phyloP scores from a whole-genome alignment of 1,284 basidiomycete species.

The Ustanciosporium gigantosporum region DNA sequence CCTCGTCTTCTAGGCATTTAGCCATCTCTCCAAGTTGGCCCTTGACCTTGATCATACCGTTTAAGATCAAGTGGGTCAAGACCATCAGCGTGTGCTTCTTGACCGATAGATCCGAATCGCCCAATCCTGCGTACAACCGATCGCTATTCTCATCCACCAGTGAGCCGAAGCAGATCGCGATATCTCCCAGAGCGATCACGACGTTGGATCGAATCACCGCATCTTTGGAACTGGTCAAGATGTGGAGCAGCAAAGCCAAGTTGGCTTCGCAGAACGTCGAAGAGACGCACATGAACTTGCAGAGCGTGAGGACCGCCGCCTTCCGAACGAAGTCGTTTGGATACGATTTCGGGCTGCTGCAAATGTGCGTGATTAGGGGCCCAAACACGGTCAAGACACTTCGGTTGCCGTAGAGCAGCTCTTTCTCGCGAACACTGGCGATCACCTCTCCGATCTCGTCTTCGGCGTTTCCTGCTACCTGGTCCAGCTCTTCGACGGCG shows the following conservation, averaged over 20 bases:
- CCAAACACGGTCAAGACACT: conserved; percentile 85
- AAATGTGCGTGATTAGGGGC: conserved; percentile 85
- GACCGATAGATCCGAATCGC: conserved; percentile 81
- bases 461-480: conserved; percentile 95
- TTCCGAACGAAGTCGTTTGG: conserved; percentile 84
- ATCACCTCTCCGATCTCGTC: conserved; percentile 96
- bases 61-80: conserved; percentile 91
- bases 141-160: conserved; percentile 97
- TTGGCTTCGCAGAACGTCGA: conserved; percentile 90
- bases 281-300: conserved; percentile 95
- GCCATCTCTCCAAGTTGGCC: conserved; percentile 99
- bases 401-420: conserved; percentile 81
- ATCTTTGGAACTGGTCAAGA: conserved; percentile 86
- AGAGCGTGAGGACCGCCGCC: conserved; percentile 83
- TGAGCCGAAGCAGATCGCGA: conserved; percentile 92
- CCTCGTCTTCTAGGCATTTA: conserved; percentile 94
- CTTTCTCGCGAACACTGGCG: conserved; percentile 78
- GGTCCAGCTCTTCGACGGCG: conserved; percentile 74
- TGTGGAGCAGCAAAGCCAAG: conserved; percentile 85
- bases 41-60: conserved; percentile 99
- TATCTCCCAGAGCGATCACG: conserved; percentile 94
- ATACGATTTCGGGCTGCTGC: conserved; percentile 67
- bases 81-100: conserved; percentile 99
- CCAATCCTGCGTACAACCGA: conserved; percentile 88
- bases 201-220: conserved; percentile 90